phyloP scores from a whole-genome alignment of 306 rosid species.

The Benincasa hispida region DNA sequence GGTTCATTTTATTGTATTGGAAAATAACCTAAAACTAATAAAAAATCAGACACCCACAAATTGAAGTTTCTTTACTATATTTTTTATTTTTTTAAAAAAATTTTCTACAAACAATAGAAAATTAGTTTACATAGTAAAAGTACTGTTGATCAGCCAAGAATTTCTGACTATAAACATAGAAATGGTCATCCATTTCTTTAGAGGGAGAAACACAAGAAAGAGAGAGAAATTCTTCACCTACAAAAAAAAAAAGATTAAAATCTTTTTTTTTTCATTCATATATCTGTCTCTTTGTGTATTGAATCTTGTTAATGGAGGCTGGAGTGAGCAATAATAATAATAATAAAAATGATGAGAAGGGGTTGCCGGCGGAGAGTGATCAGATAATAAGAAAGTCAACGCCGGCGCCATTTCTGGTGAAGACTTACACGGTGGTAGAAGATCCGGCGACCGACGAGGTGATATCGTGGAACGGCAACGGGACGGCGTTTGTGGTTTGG shows the following conservation, averaged over 20 bases:
- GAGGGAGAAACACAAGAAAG: background rate
- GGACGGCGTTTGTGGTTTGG: constrained; percentile 91
- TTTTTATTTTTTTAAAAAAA: too few species aligned
- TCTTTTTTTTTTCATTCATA: background rate
- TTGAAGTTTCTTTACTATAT: too few species aligned
- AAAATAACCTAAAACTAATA: too few species aligned
- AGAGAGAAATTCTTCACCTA: background rate
- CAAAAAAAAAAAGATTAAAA: background rate
- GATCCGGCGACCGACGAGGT: constrained; percentile 60
- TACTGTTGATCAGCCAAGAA: background rate
- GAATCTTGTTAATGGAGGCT: background rate
- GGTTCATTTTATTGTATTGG: too few species aligned
- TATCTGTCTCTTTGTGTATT: background rate
- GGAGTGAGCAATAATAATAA: background rate
- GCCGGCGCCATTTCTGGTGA: constrained; percentile 83
- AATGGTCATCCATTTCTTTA: background rate
- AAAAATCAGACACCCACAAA: too few species aligned
- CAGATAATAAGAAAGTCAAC: constrained; percentile 43
- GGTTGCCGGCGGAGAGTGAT: constrained; percentile 25
- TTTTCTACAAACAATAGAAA: background rate
- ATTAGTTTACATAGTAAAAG: background rate
- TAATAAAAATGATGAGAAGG: constrained; percentile 12
- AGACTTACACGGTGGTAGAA: constrained; percentile 75
- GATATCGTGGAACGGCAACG: constrained; percentile 65
- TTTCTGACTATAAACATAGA: background rate